phyloP scores from a whole-genome alignment of 106 monocot species.

The Agapanthus africanus region DNA sequence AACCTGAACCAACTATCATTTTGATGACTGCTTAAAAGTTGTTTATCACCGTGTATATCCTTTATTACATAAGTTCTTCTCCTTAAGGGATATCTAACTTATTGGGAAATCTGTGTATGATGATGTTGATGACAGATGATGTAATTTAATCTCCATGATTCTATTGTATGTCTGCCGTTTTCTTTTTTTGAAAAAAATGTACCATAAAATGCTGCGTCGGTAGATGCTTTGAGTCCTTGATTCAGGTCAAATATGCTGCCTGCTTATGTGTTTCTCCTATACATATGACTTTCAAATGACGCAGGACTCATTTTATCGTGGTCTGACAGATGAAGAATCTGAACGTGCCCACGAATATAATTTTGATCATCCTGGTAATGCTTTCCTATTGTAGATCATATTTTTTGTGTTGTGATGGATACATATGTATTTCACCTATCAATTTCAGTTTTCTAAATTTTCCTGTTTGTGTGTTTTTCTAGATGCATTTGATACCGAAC shows the following conservation, averaged over 20 bases:
- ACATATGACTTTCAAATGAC: slow-evolving; percentile 1
- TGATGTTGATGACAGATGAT: not conserved
- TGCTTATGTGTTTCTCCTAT: not conserved
- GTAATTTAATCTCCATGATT: not conserved
- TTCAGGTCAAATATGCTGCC: not conserved
- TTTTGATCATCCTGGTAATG: slow-evolving; percentile 32
- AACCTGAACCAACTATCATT: not conserved
- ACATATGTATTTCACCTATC: not conserved
- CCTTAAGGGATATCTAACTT: not conserved
- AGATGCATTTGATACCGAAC: slow-evolving; percentile 99
- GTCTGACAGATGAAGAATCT: slow-evolving; percentile 29
- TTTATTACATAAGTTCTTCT: not conserved
- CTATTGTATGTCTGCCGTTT: not conserved
- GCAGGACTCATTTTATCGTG: slow-evolving; percentile 29
- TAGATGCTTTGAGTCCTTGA: not conserved
- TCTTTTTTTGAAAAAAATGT: not conserved
- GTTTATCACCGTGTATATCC: not conserved
- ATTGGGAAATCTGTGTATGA: not conserved
- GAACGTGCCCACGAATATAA: slow-evolving; percentile 29
- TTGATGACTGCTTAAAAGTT: not conserved
- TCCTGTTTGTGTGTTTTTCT: slow-evolving; percentile 12
- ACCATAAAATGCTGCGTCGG: not conserved
- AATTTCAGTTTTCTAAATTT: not conserved
- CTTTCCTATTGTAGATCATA: not conserved
- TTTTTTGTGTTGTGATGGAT: not conserved